Conservation (phyloP, 345 rosid genomes). For the Melastoma malabathricum region DNA sequence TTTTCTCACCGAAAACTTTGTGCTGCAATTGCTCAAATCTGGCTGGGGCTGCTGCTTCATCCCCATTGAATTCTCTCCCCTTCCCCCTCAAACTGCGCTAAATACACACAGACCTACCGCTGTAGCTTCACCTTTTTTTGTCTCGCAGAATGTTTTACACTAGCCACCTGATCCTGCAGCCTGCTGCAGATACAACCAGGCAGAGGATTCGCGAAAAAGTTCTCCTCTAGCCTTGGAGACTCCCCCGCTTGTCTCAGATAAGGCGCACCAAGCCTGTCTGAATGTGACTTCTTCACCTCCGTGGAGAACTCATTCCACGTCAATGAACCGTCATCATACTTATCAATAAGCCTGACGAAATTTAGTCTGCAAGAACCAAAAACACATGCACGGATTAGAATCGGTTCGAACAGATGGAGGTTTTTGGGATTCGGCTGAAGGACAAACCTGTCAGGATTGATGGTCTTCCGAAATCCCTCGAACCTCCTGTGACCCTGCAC, state of each 20-base stretch:
- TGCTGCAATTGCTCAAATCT: too few relatives aligned
- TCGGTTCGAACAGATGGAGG: too few relatives aligned
- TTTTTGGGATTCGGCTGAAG: not conserved
- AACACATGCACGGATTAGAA: not conserved
- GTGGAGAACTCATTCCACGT: constrained; percentile 70
- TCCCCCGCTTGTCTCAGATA: constrained; percentile 50
- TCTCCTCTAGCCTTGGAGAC: constrained; percentile 73
- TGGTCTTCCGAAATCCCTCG: constrained; percentile 74
- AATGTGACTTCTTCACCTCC: constrained; percentile 47
- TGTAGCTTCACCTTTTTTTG: constrained; percentile 16
- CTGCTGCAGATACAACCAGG: constrained; percentile 76
- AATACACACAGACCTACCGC: constrained; percentile 12
- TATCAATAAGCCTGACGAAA: constrained; percentile 60
- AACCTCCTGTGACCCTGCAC: constrained; percentile 88
- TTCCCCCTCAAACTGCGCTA: not conserved
- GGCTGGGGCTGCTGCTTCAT: not conserved
- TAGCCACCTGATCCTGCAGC: constrained; percentile 14
- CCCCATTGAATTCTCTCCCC: not conserved
- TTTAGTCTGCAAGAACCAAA: constrained; percentile 37
- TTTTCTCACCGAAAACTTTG: too few relatives aligned
- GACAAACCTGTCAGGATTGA: constrained; percentile 69
- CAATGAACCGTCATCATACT: constrained; percentile 39
- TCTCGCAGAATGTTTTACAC: constrained; percentile 18
- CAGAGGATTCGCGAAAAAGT: constrained; percentile 76
- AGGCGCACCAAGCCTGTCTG: constrained; percentile 63